A percentile compares a stretch with the other conserved stretches of the same genome.
phyloP scores from a whole-genome alignment of 805 yeast genomes.

The Hanseniaspora thailandica region DNA sequence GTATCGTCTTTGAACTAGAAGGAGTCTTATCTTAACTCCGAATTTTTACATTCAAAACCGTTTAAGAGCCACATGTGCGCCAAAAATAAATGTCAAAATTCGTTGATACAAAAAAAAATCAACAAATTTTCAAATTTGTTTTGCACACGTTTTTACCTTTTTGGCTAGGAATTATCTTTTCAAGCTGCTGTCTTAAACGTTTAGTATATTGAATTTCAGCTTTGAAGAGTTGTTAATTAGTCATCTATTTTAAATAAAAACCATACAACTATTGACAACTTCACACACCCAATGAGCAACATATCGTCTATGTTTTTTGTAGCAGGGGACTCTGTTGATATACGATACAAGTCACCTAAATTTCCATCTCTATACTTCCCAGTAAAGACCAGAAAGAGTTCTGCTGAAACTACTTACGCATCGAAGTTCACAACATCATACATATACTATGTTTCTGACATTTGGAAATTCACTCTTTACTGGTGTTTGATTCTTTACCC shows the following conservation, averaged over 20 bases:
- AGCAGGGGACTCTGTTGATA: not conserved
- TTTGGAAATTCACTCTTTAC: conserved; percentile 69
- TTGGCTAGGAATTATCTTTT: too few relatives aligned
- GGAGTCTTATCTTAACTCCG: too few relatives aligned
- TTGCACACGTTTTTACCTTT: not conserved
- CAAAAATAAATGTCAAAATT: not conserved
- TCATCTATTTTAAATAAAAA: too few relatives aligned
- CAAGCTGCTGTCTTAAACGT: too few relatives aligned
- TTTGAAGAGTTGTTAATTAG: too few relatives aligned
- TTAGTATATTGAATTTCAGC: too few relatives aligned
- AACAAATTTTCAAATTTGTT: not conserved
- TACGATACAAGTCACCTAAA: conserved; percentile 1
- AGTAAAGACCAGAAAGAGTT: not conserved
- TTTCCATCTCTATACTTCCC: conserved; percentile 13
- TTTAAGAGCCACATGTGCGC: too few relatives aligned
- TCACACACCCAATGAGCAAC: not conserved
- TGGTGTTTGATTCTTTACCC: conserved; percentile 69
- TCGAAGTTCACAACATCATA: conserved; percentile 34
- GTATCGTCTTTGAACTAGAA: too few relatives aligned
- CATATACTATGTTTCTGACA: conserved; percentile 57
- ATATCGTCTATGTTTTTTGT: not conserved
- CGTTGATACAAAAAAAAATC: not conserved
- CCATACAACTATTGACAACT: too few relatives aligned
- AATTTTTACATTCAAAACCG: too few relatives aligned
- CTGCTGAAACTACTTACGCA: not conserved